Evolutionary conservation across 305 asterid species (phyloP), one percentile per base, ranked within the genome.

Genomic region (Nicotiana rustica): DNA sequence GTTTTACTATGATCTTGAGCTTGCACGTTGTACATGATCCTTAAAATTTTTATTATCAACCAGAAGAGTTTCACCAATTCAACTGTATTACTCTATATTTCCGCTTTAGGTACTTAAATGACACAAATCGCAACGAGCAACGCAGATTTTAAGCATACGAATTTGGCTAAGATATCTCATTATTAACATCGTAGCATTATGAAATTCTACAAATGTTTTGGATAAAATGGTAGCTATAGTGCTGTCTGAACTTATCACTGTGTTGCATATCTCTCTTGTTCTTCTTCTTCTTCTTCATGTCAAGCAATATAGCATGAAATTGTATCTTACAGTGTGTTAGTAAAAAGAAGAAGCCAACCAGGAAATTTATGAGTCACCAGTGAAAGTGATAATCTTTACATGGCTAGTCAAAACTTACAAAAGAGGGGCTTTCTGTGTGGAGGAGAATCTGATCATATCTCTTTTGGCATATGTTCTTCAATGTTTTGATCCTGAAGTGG

Each of bases 391-490:
- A 15, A 12, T 4, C n/a, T 57, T 57, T 17, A 57, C 21, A 17
- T 57, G 62, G 44, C 21, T 57, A 15, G 62, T 57, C 61, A 56
- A 56, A 56, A 56, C 61, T 14, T 14, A n/a, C 61, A 56, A 56
- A 56, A 56, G 19, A 14, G 10, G 62, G 21, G 8, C 62, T 57
- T 57, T 57, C 21, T 57, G 6, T 57, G 19, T 5, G 62, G 62
- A 57, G 62, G 62, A 57, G 62, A 57, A 57, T 57, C 21, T 1
- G 62, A 57, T 57, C 4, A 17, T 49, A 17, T 17, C 55, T 35
- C 55, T 17, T 67, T 67, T 17, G 55, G 55, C 76, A 67, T 52
- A 52, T 13, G 59, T 52, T 52, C 59, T 52, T 67, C 49, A 67
- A 9, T 67, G 29, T 67, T 67, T 9, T 35, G 55, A 67, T 8